Base-by-base conservation (phyloP, 2,329 filamentous ascomycete genomes). In the Fusarium citri region DNA sequence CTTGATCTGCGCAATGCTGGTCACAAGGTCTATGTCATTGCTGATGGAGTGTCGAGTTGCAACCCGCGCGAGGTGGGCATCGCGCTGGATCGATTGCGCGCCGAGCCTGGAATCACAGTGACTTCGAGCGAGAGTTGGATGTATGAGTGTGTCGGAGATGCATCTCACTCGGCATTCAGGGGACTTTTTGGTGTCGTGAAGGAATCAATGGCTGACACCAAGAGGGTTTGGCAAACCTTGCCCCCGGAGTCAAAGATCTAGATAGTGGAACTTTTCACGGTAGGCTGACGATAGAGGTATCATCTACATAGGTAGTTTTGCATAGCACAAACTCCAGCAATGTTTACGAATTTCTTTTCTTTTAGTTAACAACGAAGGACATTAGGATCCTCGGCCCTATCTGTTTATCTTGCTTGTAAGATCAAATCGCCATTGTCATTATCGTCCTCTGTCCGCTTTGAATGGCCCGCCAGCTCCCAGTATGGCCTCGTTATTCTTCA, bases 111-210 rank as follows among this genome's bases (percentile, higher is more conserved):
- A 2, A 92, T 90, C 37, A 83, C 88, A 6, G 89, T 98, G 31
- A 97, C 94, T 20, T 94, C 91, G 25, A 96, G 92, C 79, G 95
- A 98, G 87, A 92, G 92, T 80, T 91, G 92, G 82, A 82, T 98
- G 77, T 98, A 97, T 81, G 94, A 98, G 84, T 89, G 89, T 74
- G 87, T 98, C 83, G 93, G 93, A 20, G 94, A 98, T 82, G 93
- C 95, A 9, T 85, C 82, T 15, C 88, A 91, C 74, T 81, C 85
- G 2, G 89, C 90, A 80, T 98, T 98, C 78, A 91, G 87, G 81
- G 84, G 84, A 25, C 85, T 98, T 48, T 90, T 92, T 67, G 85
- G 84, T 57, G 76, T 98, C 59, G 92, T 98, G 59, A 97, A 95
- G 85, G 92, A 93, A 73, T 90, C 87, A 10, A 87, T 87, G 73